Evolutionary conservation across 306 rosid genomes (phyloP), one percentile per base, ranked within the genome.

Genomic region (Dryas drummondii): DNA sequence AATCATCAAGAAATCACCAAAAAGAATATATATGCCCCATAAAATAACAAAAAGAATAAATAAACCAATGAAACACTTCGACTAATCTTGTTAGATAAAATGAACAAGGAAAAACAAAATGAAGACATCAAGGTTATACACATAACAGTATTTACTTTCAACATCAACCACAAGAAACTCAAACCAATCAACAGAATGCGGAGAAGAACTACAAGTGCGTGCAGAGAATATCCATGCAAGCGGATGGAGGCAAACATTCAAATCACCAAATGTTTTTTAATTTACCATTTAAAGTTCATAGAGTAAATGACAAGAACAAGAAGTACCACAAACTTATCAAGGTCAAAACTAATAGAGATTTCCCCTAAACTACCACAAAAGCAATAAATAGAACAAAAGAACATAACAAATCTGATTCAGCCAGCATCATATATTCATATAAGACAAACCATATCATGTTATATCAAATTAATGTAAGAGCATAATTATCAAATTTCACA

Each of bases 291-390:
- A 41, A 53, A 54, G 64, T 70, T 19, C 49, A 42, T 0, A 11
- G 40, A n/a, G 2, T 52, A 69, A 41, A 46, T 22, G 27, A 26
- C 44, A 48, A 49, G 19, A 6, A 13, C 17, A 46, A 32, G 9
- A 32, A 70, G 15, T 41, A 71, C 49, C 75, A 67, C 9, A 54
- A 6, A 26, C 54, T 16, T 51, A 59, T 22, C 60, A 69, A 40
- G 46, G 66, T 59, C 68, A 44, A 68, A 67, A 57, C 45, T 27
- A 62, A 26, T 37, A 50, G 66, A 42, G 71, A 9, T 56, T 71
- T 71, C 42, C 42, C 75, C 22, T 19, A 7, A 57, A 58, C 27
- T 7, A 15, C n/a, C 44, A 4, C 26, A 44, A 41, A 4, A 44
- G 14, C 69, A 62, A 62, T 6, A 11, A 37, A 41, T 40, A 22